Base-by-base conservation (phyloP, 805 yeast species). In the Nakazawaea wyomingensis region DNA sequence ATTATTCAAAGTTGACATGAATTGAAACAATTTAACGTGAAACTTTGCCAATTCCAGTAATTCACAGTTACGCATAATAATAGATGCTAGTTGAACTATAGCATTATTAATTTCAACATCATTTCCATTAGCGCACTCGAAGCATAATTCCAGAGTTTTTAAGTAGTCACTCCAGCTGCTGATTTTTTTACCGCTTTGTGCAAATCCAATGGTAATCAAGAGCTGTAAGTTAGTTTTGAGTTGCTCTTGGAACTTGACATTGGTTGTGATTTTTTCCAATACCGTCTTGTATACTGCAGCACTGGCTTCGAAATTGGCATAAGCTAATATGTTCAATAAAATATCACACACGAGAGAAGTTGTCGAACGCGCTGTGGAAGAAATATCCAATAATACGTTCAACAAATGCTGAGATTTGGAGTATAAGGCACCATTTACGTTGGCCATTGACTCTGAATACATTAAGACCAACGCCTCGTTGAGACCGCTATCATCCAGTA, bases 371-470 rank as follows among this genome's bases (percentile, higher is more conserved):
- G 30, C 42, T 39, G 11, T 39, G 9, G 49, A 46, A 7, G 45
- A 37, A 8, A 69, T 50, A 2, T 65, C 62, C 1, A 78, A 42
- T 11, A 80, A 50, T 5, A 61, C 60, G 2, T 67, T 61, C 34
- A 85, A 55, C 5, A 87, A 76, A 0, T 62, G 42, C 1, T 68
- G 57, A 0, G 89, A 67, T 55, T 79, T 86, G 1, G 96, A 84
- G 58, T 91, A 96, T 47, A 90, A 68, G 0, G 84, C 71, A 4
- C 77, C 83, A 11, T 74, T 74, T 0, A 95, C 79, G 35, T 87
- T 80, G 49, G 76, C 81, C 58, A 90, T 67, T 0, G 96, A 67
- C 55, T 87, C 95, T 3, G 88, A 68, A 55, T 80, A 80, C 33
- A 90, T 69, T 5, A 71, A 68, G 2, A 76, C 69, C 34, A 86